Base-by-base conservation (phyloP, 176 grass and related monocot species). In the Eleusine indica region DNA sequence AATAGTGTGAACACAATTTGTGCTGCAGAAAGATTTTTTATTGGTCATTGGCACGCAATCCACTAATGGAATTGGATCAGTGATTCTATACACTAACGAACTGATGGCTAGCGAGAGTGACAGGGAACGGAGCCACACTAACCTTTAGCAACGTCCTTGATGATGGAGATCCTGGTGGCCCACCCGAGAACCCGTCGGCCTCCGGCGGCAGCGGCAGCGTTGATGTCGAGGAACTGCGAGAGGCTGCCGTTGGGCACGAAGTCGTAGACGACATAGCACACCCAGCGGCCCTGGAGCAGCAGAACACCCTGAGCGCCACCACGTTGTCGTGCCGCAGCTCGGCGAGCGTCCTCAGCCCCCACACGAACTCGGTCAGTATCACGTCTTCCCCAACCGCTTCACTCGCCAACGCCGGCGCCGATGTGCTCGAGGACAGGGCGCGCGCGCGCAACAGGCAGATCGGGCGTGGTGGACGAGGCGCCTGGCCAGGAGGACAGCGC, bases 141-240 rank as follows among this genome's bases (percentile, higher is more conserved):
- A 98, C 96, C 93, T 98, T 90, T 94, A 67, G 96, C 93, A 70
- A 98, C 88, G 75, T 89, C 96, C 68, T 86, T 94, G 87, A 95
- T 90, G 74, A 98, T 94, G 70, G 89, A 92, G 77, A 98, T 86
- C 80, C 96, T 95, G 22, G 60, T 85, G 78, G 89, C 56, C 96
- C 93, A 98, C 70, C 93, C 87, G 30, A 95, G 83, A 61, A 96
- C 87, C 21, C 40, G 73, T 10, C 42, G 38, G 70, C 71, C 32
- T 35, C 2, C 32, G 32, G 2, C 22, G 46, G 75, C 46, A 66
- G 57, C 66, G 30, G 1, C 48, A 29, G 73, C 80, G 49, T 86
- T 77, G 58, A 89, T 25, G 78, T 96, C 96, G 80, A 98, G 51
- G 89, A 90, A 92, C 70, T 70, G 83, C 12, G 85, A 88, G 66